These are phyloP conservation scores for Trametes cinnabarina DNA, from an alignment of 768 basidiomycete species.

Conservation along the genomic window DNA sequence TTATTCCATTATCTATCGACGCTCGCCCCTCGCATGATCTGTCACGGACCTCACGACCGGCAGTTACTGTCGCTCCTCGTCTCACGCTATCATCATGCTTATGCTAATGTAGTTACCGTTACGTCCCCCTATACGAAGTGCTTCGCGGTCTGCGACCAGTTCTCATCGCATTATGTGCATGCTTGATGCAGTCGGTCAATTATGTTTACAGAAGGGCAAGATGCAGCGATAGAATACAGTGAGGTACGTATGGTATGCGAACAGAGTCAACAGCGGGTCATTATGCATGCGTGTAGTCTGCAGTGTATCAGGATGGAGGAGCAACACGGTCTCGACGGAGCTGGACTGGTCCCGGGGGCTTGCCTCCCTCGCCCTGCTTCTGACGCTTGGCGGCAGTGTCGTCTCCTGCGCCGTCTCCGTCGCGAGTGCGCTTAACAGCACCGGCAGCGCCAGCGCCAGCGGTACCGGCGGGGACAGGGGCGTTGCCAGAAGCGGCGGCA, in stretches of 20 bases:
- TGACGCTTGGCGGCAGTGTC: slow-evolving; percentile 66
- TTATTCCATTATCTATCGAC: slow-evolving; percentile 24
- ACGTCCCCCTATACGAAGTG: slow-evolving; percentile 10
- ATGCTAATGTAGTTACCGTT: slow-evolving; percentile 19
- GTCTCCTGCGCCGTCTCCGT: slow-evolving; percentile 43
- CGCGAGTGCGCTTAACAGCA: slow-evolving; percentile 54
- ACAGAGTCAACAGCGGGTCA: not conserved
- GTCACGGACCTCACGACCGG: slow-evolving; percentile 18
- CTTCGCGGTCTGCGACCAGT: slow-evolving; percentile 14
- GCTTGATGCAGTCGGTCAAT: not conserved
- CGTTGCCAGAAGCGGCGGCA: slow-evolving; percentile 26
- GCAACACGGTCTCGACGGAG: slow-evolving; percentile 26
- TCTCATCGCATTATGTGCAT: not conserved
- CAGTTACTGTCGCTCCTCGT: slow-evolving; percentile 12
- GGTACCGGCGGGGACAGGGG: slow-evolving; percentile 39
- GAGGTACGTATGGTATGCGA: not conserved
- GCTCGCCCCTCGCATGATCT: slow-evolving; percentile 22
- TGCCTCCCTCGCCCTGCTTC: slow-evolving; percentile 48
- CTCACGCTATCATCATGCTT: slow-evolving; percentile 19
- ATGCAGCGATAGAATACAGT: slow-evolving; percentile 11
- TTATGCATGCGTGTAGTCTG: too few relatives aligned
- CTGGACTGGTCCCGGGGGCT: slow-evolving; percentile 27
- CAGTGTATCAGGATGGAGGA: slow-evolving; percentile 15
- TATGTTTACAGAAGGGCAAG: not conserved
- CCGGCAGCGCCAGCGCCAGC: slow-evolving; percentile 56